Base-by-base conservation (phyloP, 2,329 filamentous ascomycete species). In the Colletotrichum sp. region DNA sequence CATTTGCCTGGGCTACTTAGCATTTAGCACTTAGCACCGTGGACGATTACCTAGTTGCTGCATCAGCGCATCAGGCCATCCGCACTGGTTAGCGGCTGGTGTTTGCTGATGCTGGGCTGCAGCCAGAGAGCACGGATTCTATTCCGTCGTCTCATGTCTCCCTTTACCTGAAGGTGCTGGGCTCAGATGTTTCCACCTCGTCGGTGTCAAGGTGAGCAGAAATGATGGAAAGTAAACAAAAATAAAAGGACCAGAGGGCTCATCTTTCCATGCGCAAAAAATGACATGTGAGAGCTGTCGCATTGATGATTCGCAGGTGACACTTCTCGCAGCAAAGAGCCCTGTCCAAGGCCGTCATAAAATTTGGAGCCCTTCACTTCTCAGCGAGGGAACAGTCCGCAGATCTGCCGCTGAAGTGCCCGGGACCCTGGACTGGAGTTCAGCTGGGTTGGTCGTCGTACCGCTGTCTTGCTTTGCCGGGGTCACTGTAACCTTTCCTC, bases 141-240 rank as follows among this genome's bases (percentile, higher is more conserved):
- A 18, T 74, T 55, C 71, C 74, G 74, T 76, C 74, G 74, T 74
- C 74, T 76, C 70, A 74, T 76, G 43, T 69, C 65, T 57, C n/a
- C 34, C 26, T 52, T 26, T 69, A 68, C 70, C 73, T 75, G 57
- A 64, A 61, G 32, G 69, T 43, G 55, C 15, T 18, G 43, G 16
- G 70, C 63, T 73, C 73, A 72, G 70, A 73, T 73, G 18, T 64
- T 67, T 34, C 21, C 36, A 8, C 36, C 34, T 34, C 21, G 18
- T 61, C 32, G 55, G 57, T 43, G 24, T 24, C n/a, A 26, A 64
- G n/a, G 13, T 21, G 28, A 64, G n/a, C 4, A 26, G 34, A 64
- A 26, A 16, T 16, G 24, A 21, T 61, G n/a, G 32, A 66, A 65
- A 66, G 10, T 34, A 66, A 66, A 66, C 36, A 43, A 64, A 64